phyloP scores from a whole-genome alignment of 495 filamentous ascomycete genomes.

The Delitschia confertaspora region DNA sequence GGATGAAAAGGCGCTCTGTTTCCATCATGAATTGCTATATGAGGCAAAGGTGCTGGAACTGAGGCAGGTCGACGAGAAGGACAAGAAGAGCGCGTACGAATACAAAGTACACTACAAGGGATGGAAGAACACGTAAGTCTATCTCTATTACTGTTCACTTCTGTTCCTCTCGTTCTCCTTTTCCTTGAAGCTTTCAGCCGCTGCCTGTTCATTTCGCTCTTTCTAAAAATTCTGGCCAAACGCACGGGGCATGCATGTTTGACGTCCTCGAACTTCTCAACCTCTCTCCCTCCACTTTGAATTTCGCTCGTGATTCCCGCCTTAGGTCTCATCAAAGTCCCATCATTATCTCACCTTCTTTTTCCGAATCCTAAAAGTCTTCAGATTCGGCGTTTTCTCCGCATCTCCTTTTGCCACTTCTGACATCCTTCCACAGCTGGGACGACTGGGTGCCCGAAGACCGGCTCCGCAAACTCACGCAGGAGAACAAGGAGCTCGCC shows the following conservation, averaged over 20 bases:
- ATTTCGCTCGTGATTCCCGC: not conserved
- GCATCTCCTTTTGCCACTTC: not conserved
- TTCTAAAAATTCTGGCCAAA: too few relatives aligned
- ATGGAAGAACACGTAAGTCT: constrained; percentile 88
- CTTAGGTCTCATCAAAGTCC: too few relatives aligned
- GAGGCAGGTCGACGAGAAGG: constrained; percentile 51
- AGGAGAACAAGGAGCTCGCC: constrained; percentile 88
- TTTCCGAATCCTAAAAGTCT: not conserved
- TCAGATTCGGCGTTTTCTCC: not conserved
- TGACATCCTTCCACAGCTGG: constrained; percentile 50
- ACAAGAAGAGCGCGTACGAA: constrained; percentile 65
- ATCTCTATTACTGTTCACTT: constrained; percentile 6
- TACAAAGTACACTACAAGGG: constrained; percentile 98
- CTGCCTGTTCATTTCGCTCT: not conserved
- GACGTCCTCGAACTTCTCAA: not conserved
- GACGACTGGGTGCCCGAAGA: constrained; percentile 98
- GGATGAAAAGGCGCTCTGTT: constrained; percentile 92
- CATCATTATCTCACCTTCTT: too few relatives aligned
- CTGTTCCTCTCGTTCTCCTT: constrained; percentile 6
- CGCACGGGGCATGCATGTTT: constrained; percentile 1
- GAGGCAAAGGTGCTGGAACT: constrained; percentile 89
- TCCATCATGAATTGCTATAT: constrained; percentile 92
- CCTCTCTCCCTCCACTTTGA: not conserved
- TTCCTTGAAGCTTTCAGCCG: not conserved
- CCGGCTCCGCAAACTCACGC: constrained; percentile 84